Conservation (phyloP, 441 rosid genomes). For the Kokia cookei region DNA sequence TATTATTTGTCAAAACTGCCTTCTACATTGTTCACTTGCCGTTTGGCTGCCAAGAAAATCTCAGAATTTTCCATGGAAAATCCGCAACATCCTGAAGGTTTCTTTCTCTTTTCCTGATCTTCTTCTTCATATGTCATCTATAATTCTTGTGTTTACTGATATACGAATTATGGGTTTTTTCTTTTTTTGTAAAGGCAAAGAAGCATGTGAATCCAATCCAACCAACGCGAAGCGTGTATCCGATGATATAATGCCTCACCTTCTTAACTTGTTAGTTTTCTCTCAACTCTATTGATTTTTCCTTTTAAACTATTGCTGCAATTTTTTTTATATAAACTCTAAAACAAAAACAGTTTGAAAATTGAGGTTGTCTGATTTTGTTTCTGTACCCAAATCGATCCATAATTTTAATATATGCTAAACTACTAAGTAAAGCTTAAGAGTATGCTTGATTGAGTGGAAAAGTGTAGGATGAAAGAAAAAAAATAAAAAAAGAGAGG, state of each 20-base stretch:
- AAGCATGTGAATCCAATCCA: constrained; percentile 32
- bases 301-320: too few relatives aligned
- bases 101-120: not conserved
- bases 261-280: constrained; percentile 62
- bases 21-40: not conserved
- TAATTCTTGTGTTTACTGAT: not conserved
- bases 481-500: too few relatives aligned
- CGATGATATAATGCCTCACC: constrained; percentile 58
- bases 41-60: constrained; percentile 14
- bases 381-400: not conserved
- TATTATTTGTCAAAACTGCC: not conserved
- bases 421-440: too few relatives aligned
- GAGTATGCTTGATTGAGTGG: fast-evolving
- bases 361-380: not conserved
- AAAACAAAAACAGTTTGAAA: not conserved
- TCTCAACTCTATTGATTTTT: not conserved
- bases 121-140: not conserved
- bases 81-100: constrained; percentile 14
- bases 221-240: constrained; percentile 17
- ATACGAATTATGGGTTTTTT: not conserved
- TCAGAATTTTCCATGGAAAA: constrained; percentile 8
- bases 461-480: too few relatives aligned
- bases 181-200: constrained; percentile 20
- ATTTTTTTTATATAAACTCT: too few relatives aligned
- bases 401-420: too few relatives aligned